phyloP scores from a whole-genome alignment of 2,329 filamentous ascomycete species.

The Sporothrix inflata region DNA sequence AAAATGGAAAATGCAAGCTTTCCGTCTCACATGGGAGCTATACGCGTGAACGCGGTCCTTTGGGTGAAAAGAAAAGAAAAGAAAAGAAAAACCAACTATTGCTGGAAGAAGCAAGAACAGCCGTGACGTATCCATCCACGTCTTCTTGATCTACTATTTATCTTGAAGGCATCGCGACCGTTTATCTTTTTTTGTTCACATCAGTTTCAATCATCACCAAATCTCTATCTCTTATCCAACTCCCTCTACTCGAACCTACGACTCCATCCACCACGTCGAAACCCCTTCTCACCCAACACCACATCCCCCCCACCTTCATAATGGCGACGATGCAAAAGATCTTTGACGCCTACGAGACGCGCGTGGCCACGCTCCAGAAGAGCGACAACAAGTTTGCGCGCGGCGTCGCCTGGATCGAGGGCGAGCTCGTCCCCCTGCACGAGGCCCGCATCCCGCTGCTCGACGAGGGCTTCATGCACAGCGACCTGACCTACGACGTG shows the following conservation, averaged over 20 bases:
- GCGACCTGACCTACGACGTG: conserved; percentile 57
- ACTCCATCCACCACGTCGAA: not conserved
- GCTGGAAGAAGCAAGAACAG: not conserved
- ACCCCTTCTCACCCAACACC: not conserved
- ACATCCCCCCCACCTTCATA: not conserved
- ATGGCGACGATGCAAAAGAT: conserved; percentile 31
- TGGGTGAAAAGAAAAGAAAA: not conserved
- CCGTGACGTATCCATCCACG: not conserved
- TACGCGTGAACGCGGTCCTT: conserved; percentile 8
- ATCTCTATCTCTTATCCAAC: not conserved
- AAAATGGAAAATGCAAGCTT: not conserved
- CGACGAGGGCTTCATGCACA: conserved; percentile 57
- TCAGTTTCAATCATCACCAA: not conserved
- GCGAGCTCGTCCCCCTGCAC: conserved; percentile 47
- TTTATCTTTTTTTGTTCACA: not conserved
- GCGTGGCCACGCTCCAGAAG: conserved; percentile 37
- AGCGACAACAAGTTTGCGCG: conserved; percentile 46
- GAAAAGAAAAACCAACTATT: not conserved
- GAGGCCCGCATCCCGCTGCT: conserved; percentile 54
- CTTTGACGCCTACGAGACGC: conserved; percentile 29
- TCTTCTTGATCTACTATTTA: not conserved
- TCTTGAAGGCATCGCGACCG: not conserved
- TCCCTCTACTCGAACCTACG: not conserved
- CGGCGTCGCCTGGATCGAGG: conserved; percentile 52
- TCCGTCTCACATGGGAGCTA: not conserved